Conservation (phyloP, 176 grass and related monocot genomes). For the Chrysopogon serrulatus region DNA sequence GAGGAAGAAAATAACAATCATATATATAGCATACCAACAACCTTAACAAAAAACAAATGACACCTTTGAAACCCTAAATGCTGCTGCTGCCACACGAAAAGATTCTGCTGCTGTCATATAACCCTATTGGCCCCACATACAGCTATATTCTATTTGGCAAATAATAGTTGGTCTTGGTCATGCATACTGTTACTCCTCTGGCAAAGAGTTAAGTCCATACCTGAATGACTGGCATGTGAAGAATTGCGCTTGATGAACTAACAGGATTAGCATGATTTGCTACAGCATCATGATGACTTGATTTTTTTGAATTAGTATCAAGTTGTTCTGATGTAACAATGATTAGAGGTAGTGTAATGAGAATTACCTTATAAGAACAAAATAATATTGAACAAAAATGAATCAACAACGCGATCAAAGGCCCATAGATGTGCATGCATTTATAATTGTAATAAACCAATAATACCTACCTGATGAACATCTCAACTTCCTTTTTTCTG, state of each 20-base stretch:
- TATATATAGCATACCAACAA: not conserved
- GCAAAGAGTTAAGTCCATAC: constrained; percentile 2
- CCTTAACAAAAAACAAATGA: not conserved
- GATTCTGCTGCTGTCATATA: not conserved
- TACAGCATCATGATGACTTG: not conserved
- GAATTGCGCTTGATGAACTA: constrained; percentile 31
- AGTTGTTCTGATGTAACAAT: constrained; percentile 23
- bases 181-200: not conserved
- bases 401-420: not conserved
- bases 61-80: not conserved
- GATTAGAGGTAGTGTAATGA: not conserved
- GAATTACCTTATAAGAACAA: not conserved
- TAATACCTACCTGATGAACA: constrained; percentile 35
- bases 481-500: constrained; percentile 20
- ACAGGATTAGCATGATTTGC: constrained; percentile 10
- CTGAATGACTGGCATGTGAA: constrained; percentile 21
- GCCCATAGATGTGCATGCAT: not conserved
- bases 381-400: not conserved
- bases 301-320: constrained; percentile 31
- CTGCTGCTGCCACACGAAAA: not conserved
- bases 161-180: not conserved
- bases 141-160: not conserved
- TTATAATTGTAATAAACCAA: not conserved
- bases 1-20: not conserved
- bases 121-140: not conserved